These are phyloP conservation scores for Flammula alnicola DNA, from an alignment of 1,284 basidiomycete species.

Conservation along the genomic window DNA sequence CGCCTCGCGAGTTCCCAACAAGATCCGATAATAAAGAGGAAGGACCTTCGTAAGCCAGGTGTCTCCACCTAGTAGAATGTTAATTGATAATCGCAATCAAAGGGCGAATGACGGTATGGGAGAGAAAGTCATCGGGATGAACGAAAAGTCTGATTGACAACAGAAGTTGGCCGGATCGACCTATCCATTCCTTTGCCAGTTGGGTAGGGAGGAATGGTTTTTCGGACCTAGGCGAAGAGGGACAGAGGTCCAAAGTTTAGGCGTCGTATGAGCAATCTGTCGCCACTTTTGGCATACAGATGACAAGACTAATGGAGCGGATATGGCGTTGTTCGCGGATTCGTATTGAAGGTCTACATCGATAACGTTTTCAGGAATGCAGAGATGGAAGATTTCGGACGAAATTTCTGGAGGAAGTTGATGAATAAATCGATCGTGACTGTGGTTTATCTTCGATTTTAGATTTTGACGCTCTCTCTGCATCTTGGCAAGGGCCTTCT, in stretches of 20 bases:
- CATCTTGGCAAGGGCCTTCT: neutral
- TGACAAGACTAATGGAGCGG: neutral
- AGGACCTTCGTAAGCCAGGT: neutral
- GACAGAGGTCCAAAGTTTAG: neutral
- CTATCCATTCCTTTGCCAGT: neutral
- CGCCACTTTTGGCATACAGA: slow-evolving; percentile 4
- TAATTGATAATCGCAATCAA: neutral
- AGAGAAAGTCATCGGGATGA: too few relatives aligned
- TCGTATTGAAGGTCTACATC: neutral
- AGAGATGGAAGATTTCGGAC: neutral
- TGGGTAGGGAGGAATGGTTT: neutral
- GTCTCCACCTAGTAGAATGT: neutral
- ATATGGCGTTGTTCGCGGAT: too few relatives aligned
- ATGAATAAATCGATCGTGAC: neutral
- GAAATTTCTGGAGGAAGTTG: neutral
- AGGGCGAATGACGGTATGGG: neutral
- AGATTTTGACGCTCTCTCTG: neutral
- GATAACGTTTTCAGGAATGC: neutral
- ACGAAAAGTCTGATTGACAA: slow-evolving; percentile 1
- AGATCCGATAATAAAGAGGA: neutral
- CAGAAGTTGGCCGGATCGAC: neutral
- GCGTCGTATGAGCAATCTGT: neutral
- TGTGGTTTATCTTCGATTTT: neutral
- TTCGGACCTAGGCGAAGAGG: neutral
- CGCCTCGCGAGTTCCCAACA: neutral